These are phyloP conservation scores for Pseudoneurospora amorphoporcata DNA, from an alignment of 495 filamentous ascomycete genomes.

Conservation along the genomic window DNA sequence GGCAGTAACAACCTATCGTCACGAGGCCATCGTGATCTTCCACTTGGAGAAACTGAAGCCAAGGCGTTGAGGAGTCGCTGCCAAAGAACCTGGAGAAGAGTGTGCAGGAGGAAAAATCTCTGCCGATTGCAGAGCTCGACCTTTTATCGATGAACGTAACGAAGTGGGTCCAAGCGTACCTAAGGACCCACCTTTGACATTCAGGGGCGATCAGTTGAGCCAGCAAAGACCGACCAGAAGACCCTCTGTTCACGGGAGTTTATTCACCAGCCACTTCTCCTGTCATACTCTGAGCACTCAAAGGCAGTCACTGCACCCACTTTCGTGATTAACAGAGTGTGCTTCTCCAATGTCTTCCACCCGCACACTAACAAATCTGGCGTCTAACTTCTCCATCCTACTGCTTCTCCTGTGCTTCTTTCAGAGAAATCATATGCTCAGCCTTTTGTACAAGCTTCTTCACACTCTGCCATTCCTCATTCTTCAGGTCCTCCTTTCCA, in stretches of 20 bases:
- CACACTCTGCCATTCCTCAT: slow-evolving; percentile 84
- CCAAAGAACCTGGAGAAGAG: background rate
- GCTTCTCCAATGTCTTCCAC: background rate
- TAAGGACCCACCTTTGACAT: background rate
- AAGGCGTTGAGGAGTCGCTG: background rate
- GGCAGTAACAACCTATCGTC: background rate
- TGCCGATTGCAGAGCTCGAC: background rate
- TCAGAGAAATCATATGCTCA: slow-evolving; percentile 27
- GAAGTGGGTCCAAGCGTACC: background rate
- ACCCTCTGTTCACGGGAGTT: background rate
- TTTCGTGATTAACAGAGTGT: background rate
- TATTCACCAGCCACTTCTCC: background rate
- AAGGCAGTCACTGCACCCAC: background rate
- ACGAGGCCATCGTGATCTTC: background rate
- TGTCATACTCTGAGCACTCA: background rate
- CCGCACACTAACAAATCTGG: background rate
- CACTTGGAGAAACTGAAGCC: background rate
- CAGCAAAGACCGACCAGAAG: background rate
- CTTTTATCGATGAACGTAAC: background rate
- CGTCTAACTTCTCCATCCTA: background rate
- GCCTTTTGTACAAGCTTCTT: slow-evolving; percentile 72
- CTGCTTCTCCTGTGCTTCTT: background rate
- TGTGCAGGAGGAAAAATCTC: background rate
- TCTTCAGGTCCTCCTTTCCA: slow-evolving; percentile 64
- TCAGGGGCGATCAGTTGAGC: background rate